Evolutionary conservation across 352 stramenopile species (phyloP).

Genomic region (Salisapilia sapeloensis): DNA sequence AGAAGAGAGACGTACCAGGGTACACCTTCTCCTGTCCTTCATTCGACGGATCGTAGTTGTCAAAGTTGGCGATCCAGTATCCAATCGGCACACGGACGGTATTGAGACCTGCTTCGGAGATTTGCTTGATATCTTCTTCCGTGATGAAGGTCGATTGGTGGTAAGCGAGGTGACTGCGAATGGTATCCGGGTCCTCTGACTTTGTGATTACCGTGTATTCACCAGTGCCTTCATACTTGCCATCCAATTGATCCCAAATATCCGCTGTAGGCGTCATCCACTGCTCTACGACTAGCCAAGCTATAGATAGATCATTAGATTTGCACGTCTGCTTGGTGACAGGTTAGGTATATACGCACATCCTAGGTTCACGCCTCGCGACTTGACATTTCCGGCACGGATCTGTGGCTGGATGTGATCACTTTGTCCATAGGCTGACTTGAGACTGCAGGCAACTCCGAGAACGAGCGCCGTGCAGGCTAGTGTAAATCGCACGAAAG

Average conservation of each 20-base stretch:
- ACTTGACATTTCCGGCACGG: slow-evolving; percentile 19
- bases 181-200: no score
- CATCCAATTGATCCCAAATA: slow-evolving; percentile 31
- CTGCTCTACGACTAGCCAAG: slow-evolving; percentile 57
- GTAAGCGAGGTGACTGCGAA: slow-evolving; percentile 18
- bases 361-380: slow-evolving; percentile 56
- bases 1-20: slow-evolving; percentile 19
- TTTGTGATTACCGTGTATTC: slow-evolving; percentile 51
- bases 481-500: no score
- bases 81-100: slow-evolving; percentile 65
- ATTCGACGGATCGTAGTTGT: slow-evolving; percentile 26
- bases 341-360: no score
- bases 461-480: no score
- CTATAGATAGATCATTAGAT: no score
- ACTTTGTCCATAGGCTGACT: no score
- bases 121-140: slow-evolving; percentile 38
- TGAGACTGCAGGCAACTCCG: no score
- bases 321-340: no score
- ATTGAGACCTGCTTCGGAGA: slow-evolving; percentile 47
- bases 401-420: slow-evolving; percentile 41
- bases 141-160: slow-evolving; percentile 56
- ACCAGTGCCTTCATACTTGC: slow-evolving; percentile 14
- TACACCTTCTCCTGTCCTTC: slow-evolving; percentile 26
- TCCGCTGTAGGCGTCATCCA: slow-evolving; percentile 54
- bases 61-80: slow-evolving; percentile 64